phyloP scores from a whole-genome alignment of 2,329 filamentous ascomycete genomes.

The Graphilbum sp. region DNA sequence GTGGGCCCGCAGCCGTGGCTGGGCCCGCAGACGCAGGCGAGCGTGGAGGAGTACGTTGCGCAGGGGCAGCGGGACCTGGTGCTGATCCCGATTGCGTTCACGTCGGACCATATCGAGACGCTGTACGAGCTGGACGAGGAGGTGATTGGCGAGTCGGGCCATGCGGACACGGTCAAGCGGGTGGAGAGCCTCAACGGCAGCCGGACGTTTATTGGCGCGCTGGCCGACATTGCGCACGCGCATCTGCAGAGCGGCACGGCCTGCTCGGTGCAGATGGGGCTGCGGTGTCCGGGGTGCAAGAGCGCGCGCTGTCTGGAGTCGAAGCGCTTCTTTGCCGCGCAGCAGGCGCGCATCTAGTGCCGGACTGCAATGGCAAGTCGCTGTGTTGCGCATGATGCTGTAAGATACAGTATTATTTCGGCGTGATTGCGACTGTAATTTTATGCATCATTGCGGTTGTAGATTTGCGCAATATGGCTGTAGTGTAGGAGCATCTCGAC shows the following conservation, averaged over 20 bases:
- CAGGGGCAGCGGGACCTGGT: constrained; percentile 86
- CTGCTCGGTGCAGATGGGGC: constrained; percentile 71
- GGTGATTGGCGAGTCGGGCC: constrained; percentile 75
- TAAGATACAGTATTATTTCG: too few relatives aligned
- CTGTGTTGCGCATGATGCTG: too few relatives aligned
- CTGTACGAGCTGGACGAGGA: constrained; percentile 88
- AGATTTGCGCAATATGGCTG: too few relatives aligned
- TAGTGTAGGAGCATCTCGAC: too few relatives aligned
- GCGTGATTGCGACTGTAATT: too few relatives aligned
- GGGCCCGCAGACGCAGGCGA: constrained; percentile 78
- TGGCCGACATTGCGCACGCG: constrained; percentile 70
- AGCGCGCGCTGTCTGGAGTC: constrained; percentile 75
- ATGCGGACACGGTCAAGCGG: constrained; percentile 67
- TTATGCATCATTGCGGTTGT: too few relatives aligned
- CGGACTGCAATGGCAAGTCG: too few relatives aligned
- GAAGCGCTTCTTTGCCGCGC: constrained; percentile 45
- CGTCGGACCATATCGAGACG: constrained; percentile 97
- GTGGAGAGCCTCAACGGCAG: constrained; percentile 86
- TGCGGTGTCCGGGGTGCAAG: constrained; percentile 86
- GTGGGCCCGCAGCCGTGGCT: constrained; percentile 93
- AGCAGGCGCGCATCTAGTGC: constrained; percentile 7
- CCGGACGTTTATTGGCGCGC: constrained; percentile 73
- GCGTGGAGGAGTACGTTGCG: constrained; percentile 75
- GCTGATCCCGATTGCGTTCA: constrained; percentile 91
- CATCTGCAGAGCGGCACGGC: constrained; percentile 54